phyloP scores from a whole-genome alignment of 306 rosid species.

The Carpinus viminea region DNA sequence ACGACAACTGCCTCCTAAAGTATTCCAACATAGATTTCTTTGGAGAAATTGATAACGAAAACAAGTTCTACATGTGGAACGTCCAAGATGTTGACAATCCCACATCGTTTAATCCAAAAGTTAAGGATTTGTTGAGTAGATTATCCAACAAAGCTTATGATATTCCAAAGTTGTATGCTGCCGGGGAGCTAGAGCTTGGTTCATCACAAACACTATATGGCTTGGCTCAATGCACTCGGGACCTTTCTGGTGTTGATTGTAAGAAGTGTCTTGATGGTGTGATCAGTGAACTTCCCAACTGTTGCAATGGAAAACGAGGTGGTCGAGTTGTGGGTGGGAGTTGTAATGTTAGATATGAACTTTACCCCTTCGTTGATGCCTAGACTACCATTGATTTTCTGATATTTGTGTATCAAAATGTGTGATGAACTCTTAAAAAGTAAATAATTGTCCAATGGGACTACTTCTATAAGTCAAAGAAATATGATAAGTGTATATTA shows the following conservation, averaged over 20 bases:
- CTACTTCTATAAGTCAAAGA: too few relatives aligned
- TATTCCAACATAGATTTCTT: slow-evolving; percentile 23
- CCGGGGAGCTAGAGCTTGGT: neutral
- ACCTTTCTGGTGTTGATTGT: slow-evolving; percentile 12
- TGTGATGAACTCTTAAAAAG: too few relatives aligned
- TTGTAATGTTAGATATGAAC: slow-evolving; percentile 35
- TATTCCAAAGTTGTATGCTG: slow-evolving; percentile 11
- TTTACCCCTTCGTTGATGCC: slow-evolving; percentile 28
- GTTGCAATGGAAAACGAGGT: slow-evolving; percentile 30
- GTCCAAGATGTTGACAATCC: slow-evolving; percentile 6
- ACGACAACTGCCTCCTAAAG: slow-evolving; percentile 23
- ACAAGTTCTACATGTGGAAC: slow-evolving; percentile 25
- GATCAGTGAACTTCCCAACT: slow-evolving; percentile 13
- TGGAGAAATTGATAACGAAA: slow-evolving; percentile 20
- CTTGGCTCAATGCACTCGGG: slow-evolving; percentile 30
- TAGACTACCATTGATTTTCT: too few relatives aligned
- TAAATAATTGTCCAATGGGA: too few relatives aligned
- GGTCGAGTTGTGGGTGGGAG: slow-evolving; percentile 30
- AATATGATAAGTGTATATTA: too few relatives aligned
- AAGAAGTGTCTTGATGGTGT: slow-evolving; percentile 27
- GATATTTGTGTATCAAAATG: too few relatives aligned
- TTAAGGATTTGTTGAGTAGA: slow-evolving; percentile 1
- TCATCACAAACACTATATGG: slow-evolving; percentile 15
- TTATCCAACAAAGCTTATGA: slow-evolving; percentile 16
- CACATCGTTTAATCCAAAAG: slow-evolving; percentile 7